A percentile compares a stretch with the other conserved stretches of the same genome.
These are phyloP conservation scores for Thalassiosira allenii DNA, from an alignment of 352 stramenopile genomes.

Conservation along the genomic window DNA sequence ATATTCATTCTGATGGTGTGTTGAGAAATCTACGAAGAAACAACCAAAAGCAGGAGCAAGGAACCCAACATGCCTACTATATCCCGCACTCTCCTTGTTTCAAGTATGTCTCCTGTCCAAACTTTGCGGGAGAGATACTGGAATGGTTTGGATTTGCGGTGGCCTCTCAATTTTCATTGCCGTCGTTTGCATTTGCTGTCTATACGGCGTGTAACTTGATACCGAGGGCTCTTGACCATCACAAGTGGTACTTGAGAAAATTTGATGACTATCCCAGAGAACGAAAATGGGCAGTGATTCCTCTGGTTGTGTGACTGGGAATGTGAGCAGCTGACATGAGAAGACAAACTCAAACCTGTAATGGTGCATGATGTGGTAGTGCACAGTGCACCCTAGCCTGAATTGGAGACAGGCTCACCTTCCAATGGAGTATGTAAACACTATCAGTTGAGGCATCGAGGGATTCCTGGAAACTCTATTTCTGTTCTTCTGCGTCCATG, in stretches of 20 bases:
- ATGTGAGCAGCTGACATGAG: no score
- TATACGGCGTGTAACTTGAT: slow-evolving; percentile 86
- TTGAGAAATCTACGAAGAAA: slow-evolving; percentile 74
- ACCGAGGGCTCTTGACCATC: slow-evolving; percentile 81
- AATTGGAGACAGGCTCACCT: no score
- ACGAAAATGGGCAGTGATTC: slow-evolving; percentile 85
- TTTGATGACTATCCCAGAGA: slow-evolving; percentile 83
- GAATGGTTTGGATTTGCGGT: slow-evolving; percentile 88
- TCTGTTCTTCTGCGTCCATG: no score
- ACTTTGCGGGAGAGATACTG: slow-evolving; percentile 88
- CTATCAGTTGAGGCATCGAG: no score
- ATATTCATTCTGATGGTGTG: slow-evolving; percentile 79
- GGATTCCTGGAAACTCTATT: no score
- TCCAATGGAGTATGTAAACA: no score
- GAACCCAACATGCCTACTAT: slow-evolving; percentile 67
- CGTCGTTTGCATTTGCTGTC: slow-evolving; percentile 73
- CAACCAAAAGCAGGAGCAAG: slow-evolving; percentile 21
- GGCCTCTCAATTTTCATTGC: slow-evolving; percentile 60
- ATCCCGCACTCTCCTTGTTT: slow-evolving; percentile 85
- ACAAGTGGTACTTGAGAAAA: slow-evolving; percentile 85
- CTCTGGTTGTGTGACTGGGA: slow-evolving; percentile 81
- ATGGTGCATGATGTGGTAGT: no score
- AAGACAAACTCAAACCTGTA: no score
- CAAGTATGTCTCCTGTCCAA: slow-evolving; percentile 82
- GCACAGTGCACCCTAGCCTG: no score